Conservation (phyloP, 2,329 filamentous ascomycete species). For the Cytospora piceae region DNA sequence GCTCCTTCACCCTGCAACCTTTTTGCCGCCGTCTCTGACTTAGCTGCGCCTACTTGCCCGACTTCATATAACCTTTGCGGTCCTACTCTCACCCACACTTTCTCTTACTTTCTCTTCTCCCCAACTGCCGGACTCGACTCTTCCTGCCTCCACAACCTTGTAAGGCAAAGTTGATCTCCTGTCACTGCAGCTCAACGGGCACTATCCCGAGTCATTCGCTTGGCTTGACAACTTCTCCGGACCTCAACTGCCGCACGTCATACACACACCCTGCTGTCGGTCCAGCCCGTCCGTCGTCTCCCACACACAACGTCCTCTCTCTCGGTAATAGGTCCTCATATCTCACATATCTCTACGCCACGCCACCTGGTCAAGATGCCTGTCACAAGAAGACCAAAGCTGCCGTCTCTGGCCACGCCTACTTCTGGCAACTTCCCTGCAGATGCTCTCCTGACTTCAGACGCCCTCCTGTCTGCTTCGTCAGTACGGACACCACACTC, state of each 20-base stretch:
- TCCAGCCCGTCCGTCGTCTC: slow-evolving; percentile 24
- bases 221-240: slow-evolving; percentile 42
- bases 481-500: slow-evolving; percentile 72
- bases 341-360: slow-evolving; percentile 27
- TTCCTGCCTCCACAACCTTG: slow-evolving; percentile 40
- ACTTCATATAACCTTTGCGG: slow-evolving; percentile 39
- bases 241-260: slow-evolving; percentile 30
- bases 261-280: slow-evolving; percentile 27
- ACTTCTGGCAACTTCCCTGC: slow-evolving; percentile 63
- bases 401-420: slow-evolving; percentile 65
- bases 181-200: slow-evolving; percentile 43
- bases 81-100: slow-evolving; percentile 34
- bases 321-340: slow-evolving; percentile 22
- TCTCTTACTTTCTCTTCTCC: slow-evolving; percentile 36
- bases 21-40: slow-evolving; percentile 32
- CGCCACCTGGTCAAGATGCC: slow-evolving; percentile 48
- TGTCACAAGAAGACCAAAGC: slow-evolving; percentile 58
- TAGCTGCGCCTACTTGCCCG: slow-evolving; percentile 29
- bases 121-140: slow-evolving; percentile 41
- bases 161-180: slow-evolving; percentile 41
- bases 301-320: slow-evolving; percentile 12
- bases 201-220: slow-evolving; percentile 48
- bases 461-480: slow-evolving; percentile 44
- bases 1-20: slow-evolving; percentile 23
- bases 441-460: slow-evolving; percentile 28